Conservation (phyloP, 352 stramenopile species). For the Pythium periplocum region DNA sequence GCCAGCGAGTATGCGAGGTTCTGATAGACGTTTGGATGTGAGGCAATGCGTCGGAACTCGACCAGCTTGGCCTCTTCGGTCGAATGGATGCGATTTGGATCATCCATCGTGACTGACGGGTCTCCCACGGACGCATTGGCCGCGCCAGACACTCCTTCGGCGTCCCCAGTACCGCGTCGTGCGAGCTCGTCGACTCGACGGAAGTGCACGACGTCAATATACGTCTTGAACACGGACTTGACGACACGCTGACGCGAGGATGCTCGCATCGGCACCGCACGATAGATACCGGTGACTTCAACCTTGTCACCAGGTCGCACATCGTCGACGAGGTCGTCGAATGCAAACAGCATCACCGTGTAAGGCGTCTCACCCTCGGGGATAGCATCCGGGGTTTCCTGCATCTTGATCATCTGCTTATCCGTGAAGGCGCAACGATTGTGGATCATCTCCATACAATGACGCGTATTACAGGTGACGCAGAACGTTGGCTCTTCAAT, state of each 20-base stretch:
- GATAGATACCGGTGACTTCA: slow-evolving; percentile 96
- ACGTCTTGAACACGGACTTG: slow-evolving; percentile 98
- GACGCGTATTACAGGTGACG: slow-evolving; percentile 79
- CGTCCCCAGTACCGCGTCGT: slow-evolving; percentile 23
- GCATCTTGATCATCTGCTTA: slow-evolving; percentile 98
- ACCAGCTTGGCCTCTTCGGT: slow-evolving; percentile 52
- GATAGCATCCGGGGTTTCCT: slow-evolving; percentile 98
- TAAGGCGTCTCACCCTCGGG: slow-evolving; percentile 98
- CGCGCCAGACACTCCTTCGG: slow-evolving; percentile 8
- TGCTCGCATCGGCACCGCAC: slow-evolving; percentile 92
- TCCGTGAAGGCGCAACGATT: slow-evolving; percentile 98
- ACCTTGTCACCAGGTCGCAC: slow-evolving; percentile 96
- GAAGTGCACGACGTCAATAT: slow-evolving; percentile 99
- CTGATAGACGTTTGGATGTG: slow-evolving; percentile 78
- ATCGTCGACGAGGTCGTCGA: slow-evolving; percentile 97
- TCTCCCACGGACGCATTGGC: slow-evolving; percentile 17
- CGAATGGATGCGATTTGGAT: slow-evolving; percentile 40
- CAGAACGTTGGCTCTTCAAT: slow-evolving; percentile 95
- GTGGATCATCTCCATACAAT: slow-evolving; percentile 96
- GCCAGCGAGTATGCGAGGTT: slow-evolving; percentile 78
- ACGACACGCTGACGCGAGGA: slow-evolving; percentile 94
- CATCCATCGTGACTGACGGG: slow-evolving; percentile 18
- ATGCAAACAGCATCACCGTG: slow-evolving; percentile 96
- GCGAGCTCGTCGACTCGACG: slow-evolving; percentile 82
- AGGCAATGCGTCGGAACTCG: slow-evolving; percentile 67